Percentiles rank a stretch among this genome's conserved stretches.
phyloP scores from a whole-genome alignment of 331 rosid species.

The Phaseolus coccineus region DNA sequence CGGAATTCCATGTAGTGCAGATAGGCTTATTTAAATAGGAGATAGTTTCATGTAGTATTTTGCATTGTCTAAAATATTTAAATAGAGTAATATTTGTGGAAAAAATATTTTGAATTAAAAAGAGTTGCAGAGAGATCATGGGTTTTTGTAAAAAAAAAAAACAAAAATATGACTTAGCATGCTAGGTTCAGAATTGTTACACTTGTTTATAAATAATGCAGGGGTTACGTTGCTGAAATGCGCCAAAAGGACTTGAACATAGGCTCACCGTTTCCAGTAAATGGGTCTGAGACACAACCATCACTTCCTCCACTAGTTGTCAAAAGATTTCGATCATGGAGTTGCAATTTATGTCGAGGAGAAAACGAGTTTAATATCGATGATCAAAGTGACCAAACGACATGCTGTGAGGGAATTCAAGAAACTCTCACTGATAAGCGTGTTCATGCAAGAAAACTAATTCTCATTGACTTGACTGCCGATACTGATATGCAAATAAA shows the following conservation, averaged over 20 bases:
- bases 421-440: conserved; percentile 41
- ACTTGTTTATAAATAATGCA: neutral
- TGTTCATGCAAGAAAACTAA: conserved; percentile 40
- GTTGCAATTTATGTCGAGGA: neutral
- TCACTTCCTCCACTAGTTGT: neutral
- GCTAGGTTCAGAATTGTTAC: neutral
- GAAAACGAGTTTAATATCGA: too few relatives aligned
- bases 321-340: neutral
- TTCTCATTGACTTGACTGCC: conserved; percentile 31
- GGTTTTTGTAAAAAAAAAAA: too few relatives aligned
- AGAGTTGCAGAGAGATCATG: too few relatives aligned
- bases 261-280: too few relatives aligned
- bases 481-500: conserved; percentile 2
- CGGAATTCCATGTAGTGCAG: too few relatives aligned
- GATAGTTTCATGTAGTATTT: too few relatives aligned
- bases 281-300: neutral
- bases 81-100: too few relatives aligned
- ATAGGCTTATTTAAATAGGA: too few relatives aligned
- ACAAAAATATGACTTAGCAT: too few relatives aligned
- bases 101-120: too few relatives aligned
- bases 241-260: neutral
- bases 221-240: neutral
- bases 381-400: neutral
- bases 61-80: too few relatives aligned
- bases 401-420: conserved; percentile 38